Conservation (phyloP, 176 grass and related monocot species). For the Phyllostachys edulis region DNA sequence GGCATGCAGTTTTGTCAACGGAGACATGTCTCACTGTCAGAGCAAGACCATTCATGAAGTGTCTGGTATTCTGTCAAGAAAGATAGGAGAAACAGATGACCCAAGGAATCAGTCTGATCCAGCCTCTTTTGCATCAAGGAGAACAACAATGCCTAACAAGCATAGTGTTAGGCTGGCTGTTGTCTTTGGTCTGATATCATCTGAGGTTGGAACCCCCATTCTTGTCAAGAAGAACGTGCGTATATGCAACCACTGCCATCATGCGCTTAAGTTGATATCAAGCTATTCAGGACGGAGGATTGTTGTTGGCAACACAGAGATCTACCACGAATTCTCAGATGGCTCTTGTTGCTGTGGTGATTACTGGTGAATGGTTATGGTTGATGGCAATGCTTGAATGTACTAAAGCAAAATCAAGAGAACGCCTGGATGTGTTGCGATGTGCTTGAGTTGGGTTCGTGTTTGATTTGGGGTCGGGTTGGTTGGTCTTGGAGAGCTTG, state of each 20-base stretch:
- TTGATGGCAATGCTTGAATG: not conserved
- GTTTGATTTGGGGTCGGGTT: not conserved
- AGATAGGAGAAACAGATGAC: conserved; percentile 45
- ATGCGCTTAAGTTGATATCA: conserved; percentile 80
- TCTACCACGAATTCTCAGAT: conserved; percentile 76
- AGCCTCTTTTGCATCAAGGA: conserved; percentile 9
- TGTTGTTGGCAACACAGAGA: conserved; percentile 69
- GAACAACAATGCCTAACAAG: conserved; percentile 45
- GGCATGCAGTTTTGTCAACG: conserved; percentile 66
- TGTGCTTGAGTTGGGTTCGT: not conserved
- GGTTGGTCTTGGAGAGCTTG: too few relatives aligned
- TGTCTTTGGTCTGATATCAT: conserved; percentile 71
- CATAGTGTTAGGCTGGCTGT: conserved; percentile 80
- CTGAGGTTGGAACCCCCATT: conserved; percentile 51
- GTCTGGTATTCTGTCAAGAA: conserved; percentile 56
- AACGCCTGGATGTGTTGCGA: not conserved
- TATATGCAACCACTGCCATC: conserved; percentile 72
- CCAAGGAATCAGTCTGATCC: conserved; percentile 21
- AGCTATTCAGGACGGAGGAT: conserved; percentile 57
- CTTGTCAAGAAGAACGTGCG: conserved; percentile 93
- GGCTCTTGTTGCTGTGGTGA: conserved; percentile 83
- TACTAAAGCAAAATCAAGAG: not conserved
- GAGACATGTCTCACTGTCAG: conserved; percentile 47
- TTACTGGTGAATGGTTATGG: conserved; percentile 62
- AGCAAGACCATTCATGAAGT: conserved; percentile 58